Base-by-base conservation (phyloP, 2,329 filamentous ascomycete genomes). In the Myrmaecium sp. region DNA sequence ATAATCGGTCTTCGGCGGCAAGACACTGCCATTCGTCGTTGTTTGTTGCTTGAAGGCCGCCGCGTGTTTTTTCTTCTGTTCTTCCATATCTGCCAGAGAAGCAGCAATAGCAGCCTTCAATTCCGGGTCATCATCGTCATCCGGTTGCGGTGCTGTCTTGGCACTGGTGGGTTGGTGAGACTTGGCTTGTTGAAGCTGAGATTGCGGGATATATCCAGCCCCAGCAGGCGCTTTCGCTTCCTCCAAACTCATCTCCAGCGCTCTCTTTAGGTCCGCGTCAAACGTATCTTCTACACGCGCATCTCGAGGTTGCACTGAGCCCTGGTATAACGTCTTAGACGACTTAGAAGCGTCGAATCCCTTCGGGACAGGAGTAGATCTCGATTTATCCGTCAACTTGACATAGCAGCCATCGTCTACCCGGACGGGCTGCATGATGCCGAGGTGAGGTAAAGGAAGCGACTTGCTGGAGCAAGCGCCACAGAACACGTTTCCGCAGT, bases 401-500 rank as follows among this genome's bases (percentile, higher is more conserved):
- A 75, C 70, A 46, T 94, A 83, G 51, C 89, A 98, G 17, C 89
- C 89, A 49, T 98, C 89, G 43, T 95, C 89, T 12, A 98, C 89
- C 37, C 89, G 72, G 3, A 95, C 89, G 3, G 89, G 69, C 35
- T 91, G 76, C 45, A 83, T 58, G 36, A 98, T 95, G 33, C 89
- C 89, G 9, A 98, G 66, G 47, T 95, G 89, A 9, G 89, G 86
- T 10, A 98, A 60, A 4, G 89, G 76, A 21, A 93, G 66, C 13
- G 67, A 72, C 57, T 95, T 95, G 58, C 71, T 75, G 9, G 86
- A 95, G 47, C 89, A 98, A 42, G 89, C 75, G 36, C 86, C 82
- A 47, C 93, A 91, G 49, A 98, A 98, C 43, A 92, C 89, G 52
- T 89, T 93, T 27, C 89, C 89, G 45, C 89, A 98, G 51, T 98